These are phyloP conservation scores for Penicillium sp. DNA, from an alignment of 2,329 filamentous ascomycete genomes.

Conservation along the genomic window DNA sequence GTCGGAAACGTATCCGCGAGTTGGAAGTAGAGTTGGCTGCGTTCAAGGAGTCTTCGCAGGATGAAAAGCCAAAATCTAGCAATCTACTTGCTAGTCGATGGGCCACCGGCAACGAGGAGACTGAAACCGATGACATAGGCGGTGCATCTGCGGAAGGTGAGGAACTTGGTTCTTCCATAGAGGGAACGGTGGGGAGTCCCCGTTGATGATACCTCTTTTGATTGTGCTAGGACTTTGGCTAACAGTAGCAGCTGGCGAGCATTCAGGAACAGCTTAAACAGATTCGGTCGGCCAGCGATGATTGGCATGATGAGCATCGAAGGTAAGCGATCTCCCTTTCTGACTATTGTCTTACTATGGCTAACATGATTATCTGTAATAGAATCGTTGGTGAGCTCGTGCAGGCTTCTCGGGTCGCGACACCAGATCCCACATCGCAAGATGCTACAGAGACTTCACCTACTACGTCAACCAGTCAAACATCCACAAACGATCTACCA, in stretches of 20 bases:
- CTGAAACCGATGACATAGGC: constrained; percentile 27
- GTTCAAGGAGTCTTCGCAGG: constrained; percentile 30
- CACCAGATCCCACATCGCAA: constrained; percentile 28
- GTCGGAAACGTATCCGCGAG: constrained; percentile 35
- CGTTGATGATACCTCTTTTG: constrained; percentile 27
- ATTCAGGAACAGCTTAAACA: constrained; percentile 46
- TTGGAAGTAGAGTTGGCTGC: constrained; percentile 36
- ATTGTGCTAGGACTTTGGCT: constrained; percentile 21
- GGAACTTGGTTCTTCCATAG: constrained; percentile 45
- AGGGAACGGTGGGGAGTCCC: constrained; percentile 46
- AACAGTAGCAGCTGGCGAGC: constrained; percentile 41
- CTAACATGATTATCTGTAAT: constrained; percentile 9
- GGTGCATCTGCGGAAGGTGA: constrained; percentile 42
- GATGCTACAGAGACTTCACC: constrained; percentile 22
- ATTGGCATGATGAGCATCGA: constrained; percentile 41
- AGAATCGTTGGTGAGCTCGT: constrained; percentile 39
- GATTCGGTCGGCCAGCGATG: constrained; percentile 42
- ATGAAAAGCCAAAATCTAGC: constrained; percentile 24
- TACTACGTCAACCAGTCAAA: constrained; percentile 5
- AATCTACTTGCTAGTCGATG: constrained; percentile 39
- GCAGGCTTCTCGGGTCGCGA: constrained; percentile 29
- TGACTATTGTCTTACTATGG: background rate
- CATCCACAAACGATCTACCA: background rate
- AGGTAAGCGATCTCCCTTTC: constrained; percentile 27
- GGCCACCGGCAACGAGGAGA: constrained; percentile 31